Conservation (phyloP, 805 yeast genomes). For the Ogataea paraovalis region DNA sequence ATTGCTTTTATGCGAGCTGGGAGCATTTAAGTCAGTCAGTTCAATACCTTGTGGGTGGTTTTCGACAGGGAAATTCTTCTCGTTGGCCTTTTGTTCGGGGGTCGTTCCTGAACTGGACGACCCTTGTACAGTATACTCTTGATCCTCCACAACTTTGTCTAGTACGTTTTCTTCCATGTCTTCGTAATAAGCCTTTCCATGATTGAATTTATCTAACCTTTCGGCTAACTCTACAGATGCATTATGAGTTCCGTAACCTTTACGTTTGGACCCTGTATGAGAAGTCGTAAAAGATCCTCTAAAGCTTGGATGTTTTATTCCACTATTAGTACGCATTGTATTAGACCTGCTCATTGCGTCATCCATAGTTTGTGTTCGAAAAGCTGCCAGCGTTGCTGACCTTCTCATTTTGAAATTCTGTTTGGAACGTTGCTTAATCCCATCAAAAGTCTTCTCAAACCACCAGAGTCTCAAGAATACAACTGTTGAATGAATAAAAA, state of each 20-base stretch:
- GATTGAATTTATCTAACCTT: slow-evolving; percentile 19
- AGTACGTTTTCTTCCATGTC: slow-evolving; percentile 11
- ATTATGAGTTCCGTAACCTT: slow-evolving; percentile 26
- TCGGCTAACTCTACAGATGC: slow-evolving; percentile 29
- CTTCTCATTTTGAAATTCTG: slow-evolving; percentile 78
- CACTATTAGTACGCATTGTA: slow-evolving; percentile 1
- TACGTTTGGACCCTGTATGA: neutral
- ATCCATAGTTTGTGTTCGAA: slow-evolving; percentile 29
- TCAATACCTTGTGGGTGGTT: slow-evolving; percentile 11
- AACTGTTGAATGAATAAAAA: slow-evolving; percentile 76
- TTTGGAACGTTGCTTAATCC: slow-evolving; percentile 75
- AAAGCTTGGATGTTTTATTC: slow-evolving; percentile 5
- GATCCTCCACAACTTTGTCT: slow-evolving; percentile 16
- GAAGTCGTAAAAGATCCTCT: neutral
- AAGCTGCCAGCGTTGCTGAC: slow-evolving; percentile 64
- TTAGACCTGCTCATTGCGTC: slow-evolving; percentile 5
- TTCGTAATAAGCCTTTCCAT: neutral
- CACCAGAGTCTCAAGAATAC: slow-evolving; percentile 78
- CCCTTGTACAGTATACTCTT: slow-evolving; percentile 10
- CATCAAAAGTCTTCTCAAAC: slow-evolving; percentile 84
- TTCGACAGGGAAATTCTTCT: slow-evolving; percentile 2
- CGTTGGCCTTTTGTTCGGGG: slow-evolving; percentile 8
- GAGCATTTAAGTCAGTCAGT: slow-evolving; percentile 4
- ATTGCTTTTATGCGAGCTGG: neutral
- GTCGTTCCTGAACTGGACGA: slow-evolving; percentile 21